A percentile compares a stretch with the other conserved stretches of the same genome.
Conservation (phyloP, 495 filamentous ascomycete species). For the Aspergillus saccharolyticus region DNA sequence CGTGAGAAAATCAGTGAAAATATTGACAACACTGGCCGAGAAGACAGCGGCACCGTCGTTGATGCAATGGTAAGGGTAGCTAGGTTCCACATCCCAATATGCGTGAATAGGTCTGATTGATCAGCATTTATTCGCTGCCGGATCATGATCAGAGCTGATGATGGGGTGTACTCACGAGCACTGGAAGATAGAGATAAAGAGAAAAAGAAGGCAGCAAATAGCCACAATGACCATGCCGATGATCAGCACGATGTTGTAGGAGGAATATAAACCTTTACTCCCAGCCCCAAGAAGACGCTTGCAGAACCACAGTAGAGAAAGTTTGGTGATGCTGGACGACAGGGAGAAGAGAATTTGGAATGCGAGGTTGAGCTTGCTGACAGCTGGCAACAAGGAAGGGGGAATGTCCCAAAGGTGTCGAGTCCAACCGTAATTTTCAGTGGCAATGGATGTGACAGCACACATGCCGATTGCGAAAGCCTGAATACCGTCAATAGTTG, state of each 20-base stretch:
- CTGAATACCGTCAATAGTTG: conserved; percentile 8
- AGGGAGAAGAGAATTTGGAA: conserved; percentile 51
- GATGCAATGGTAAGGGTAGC: conserved; percentile 42
- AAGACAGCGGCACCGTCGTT: conserved; percentile 47
- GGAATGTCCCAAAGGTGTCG: conserved; percentile 54
- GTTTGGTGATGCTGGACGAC: conserved; percentile 49
- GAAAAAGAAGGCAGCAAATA: conserved; percentile 42
- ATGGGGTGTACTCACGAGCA: conserved; percentile 44
- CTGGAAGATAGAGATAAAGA: conserved; percentile 49
- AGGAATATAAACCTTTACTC: conserved; percentile 29
- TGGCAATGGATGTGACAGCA: conserved; percentile 36
- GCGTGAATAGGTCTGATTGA: conserved; percentile 44
- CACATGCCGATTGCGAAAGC: conserved; percentile 38
- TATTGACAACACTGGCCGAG: conserved; percentile 54
- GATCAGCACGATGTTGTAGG: conserved; percentile 41
- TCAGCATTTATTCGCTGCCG: conserved; percentile 1
- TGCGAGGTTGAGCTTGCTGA: conserved; percentile 44
- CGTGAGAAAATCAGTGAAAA: conserved; percentile 52
- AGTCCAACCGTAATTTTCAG: conserved; percentile 47
- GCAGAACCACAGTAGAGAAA: conserved; percentile 56
- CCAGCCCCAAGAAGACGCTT: conserved; percentile 44
- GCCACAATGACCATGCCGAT: conserved; percentile 41
- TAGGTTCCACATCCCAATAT: conserved; percentile 46
- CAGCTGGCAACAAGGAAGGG: conserved; percentile 23
- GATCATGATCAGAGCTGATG: not conserved